Base-by-base conservation (phyloP, 106 monocot species). In the Dioscorea alata region DNA sequence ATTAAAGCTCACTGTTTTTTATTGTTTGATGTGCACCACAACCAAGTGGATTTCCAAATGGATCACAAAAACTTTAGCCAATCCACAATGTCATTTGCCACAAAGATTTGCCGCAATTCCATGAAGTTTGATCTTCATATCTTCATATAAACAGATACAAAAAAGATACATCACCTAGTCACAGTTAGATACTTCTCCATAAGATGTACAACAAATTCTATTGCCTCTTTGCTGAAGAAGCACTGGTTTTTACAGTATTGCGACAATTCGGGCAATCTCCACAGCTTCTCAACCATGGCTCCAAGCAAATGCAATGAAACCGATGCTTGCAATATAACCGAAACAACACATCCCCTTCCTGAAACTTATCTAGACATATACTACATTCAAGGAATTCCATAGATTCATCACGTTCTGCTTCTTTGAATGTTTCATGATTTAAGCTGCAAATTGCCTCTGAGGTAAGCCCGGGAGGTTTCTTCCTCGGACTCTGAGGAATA, bases 251-350 rank as follows among this genome's bases (percentile, higher is more conserved):
- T 53, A 88, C 35, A 7, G 23, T 75, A 50, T 74, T 60, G 49
- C 94, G 73, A 61, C 94, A 94, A 67, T 90, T 87, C 0, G 94
- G 94, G 70, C 94, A 94, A 65, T 94, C 87, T 2, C 90, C 94
- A 72, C 83, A 73, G 22, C 33, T 75, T 21, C 48, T 57, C 48
- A 87, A 33, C 94, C 94, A 94, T 48, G 94, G 90, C 53, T 66
- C 67, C 42, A 94, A 75, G 60, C 94, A 94, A 16, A 60, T 9
- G 12, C 60, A 50, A 71, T 94, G 94, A 42, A 87, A 94, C 61
- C 74, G 71, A 65, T 94, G 94, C 52, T 75, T 65, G 57, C 94
- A 94, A 17, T 48, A 49, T 31, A 94, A 70, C 12, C 50, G 78
- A 22, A 77, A 57, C 16, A 94, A 73, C 28, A 48, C 53, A 64